Evolutionary conservation across 2,329 filamentous ascomycete species (phyloP).

Genomic region (Calonectria pteridis): DNA sequence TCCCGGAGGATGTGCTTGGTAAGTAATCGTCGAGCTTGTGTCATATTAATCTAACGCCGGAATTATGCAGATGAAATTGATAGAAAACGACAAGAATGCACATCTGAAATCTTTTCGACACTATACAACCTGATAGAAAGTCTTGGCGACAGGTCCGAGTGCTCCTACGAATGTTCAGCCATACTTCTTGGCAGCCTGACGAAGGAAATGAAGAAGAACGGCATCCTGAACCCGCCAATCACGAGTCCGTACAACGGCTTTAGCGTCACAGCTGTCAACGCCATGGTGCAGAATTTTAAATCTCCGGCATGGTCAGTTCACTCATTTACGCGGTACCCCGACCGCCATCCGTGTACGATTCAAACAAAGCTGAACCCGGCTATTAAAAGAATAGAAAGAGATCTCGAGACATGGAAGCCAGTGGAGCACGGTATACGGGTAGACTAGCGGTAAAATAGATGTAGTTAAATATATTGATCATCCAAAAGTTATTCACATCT

Average conservation of each 20-base stretch:
- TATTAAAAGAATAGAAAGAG: slow-evolving; percentile 3
- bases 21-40: not conserved
- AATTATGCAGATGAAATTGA: slow-evolving; percentile 5
- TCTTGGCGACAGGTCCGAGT: not conserved
- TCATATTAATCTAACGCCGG: not conserved
- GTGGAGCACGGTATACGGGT: not conserved
- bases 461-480: not conserved
- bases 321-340: not conserved
- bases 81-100: not conserved
- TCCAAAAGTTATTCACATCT: not conserved
- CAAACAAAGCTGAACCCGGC: not conserved
- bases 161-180: slow-evolving; percentile 31
- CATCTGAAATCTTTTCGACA: not conserved
- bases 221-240: slow-evolving; percentile 3
- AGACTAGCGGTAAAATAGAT: not conserved
- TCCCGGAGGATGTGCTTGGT: slow-evolving; percentile 8
- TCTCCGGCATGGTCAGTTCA: not conserved
- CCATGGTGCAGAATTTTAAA: not conserved
- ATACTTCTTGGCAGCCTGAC: slow-evolving; percentile 33
- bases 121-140: slow-evolving; percentile 1
- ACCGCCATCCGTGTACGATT: not conserved
- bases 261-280: not conserved
- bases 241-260: not conserved
- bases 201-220: slow-evolving; percentile 15
- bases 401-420: not conserved